A percentile compares a stretch with the other conserved stretches of the same genome.
These are phyloP conservation scores for Apophysomyces ossiformis DNA, from an alignment of 371 early-diverging fungal species.

Conservation along the genomic window DNA sequence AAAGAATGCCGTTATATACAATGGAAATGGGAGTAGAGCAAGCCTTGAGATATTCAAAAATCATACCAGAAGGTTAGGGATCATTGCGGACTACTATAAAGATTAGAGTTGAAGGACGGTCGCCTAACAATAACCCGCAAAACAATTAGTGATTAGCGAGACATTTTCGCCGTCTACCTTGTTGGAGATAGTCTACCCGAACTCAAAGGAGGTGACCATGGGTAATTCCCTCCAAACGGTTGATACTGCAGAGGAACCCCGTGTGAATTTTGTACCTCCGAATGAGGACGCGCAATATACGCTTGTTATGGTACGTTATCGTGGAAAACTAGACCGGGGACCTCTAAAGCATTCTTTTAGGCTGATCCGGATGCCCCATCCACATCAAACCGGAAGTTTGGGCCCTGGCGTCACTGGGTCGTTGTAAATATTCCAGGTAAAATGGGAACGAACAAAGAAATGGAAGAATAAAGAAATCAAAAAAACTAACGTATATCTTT, in stretches of 20 bases:
- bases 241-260: constrained; percentile 43
- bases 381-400: constrained; percentile 51
- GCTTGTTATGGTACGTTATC: constrained; percentile 53
- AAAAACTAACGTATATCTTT: background rate
- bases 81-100: too few species aligned
- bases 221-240: constrained; percentile 52
- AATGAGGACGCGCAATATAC: constrained; percentile 56
- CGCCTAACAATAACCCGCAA: too few species aligned
- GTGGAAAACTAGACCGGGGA: background rate
- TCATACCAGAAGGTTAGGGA: too few species aligned
- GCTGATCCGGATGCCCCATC: constrained; percentile 73
- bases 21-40: too few species aligned
- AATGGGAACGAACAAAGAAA: background rate
- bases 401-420: constrained; percentile 72
- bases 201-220: constrained; percentile 47
- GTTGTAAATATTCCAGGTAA: constrained; percentile 59
- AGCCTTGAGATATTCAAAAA: too few species aligned
- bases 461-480: background rate
- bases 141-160: constrained; percentile 32
- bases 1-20: too few species aligned
- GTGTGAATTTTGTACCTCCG: constrained; percentile 47
- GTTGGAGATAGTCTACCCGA: constrained; percentile 46
- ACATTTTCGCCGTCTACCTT: constrained; percentile 45
- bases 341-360: constrained; percentile 24
- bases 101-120: too few species aligned